Conservation (phyloP, 768 basidiomycete species). For the Mycena vulgaris region DNA sequence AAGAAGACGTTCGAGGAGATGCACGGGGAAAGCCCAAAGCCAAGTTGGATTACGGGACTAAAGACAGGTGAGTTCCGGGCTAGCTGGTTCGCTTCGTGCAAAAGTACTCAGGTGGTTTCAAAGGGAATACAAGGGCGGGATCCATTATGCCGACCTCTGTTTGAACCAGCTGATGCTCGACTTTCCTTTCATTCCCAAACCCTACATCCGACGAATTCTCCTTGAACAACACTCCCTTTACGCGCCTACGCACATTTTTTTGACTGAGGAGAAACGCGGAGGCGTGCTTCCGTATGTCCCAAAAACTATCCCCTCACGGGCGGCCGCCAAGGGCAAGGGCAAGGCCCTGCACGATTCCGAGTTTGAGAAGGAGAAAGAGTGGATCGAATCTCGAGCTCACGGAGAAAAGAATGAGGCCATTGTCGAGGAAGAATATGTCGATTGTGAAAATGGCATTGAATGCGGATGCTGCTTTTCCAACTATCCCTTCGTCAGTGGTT, state of each 20-base stretch:
- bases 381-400: conserved; percentile 59
- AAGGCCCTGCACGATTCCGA: conserved; percentile 59
- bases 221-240: conserved; percentile 63
- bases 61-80: conserved; percentile 28
- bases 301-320: conserved; percentile 51
- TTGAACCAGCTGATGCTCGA: conserved; percentile 68
- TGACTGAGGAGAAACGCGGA: conserved; percentile 56
- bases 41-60: conserved; percentile 69
- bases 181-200: conserved; percentile 72
- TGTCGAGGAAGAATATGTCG: conserved; percentile 64
- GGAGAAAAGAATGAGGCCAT: conserved; percentile 38
- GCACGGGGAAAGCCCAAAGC: conserved; percentile 50
- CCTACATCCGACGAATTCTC: conserved; percentile 66
- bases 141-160: conserved; percentile 65
- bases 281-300: conserved; percentile 53
- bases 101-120: conserved; percentile 37
- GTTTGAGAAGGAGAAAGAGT: conserved; percentile 62
- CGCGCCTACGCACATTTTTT: conserved; percentile 73
- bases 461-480: conserved; percentile 90
- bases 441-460: conserved; percentile 76
- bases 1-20: conserved; percentile 48
- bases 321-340: conserved; percentile 57
- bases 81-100: too few species aligned
- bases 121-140: conserved; percentile 59
- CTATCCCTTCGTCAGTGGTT: conserved; percentile 75